Evolutionary conservation across 2,329 filamentous ascomycete species (phyloP).

Genomic region (Macrophomina pseudophaseolina): DNA sequence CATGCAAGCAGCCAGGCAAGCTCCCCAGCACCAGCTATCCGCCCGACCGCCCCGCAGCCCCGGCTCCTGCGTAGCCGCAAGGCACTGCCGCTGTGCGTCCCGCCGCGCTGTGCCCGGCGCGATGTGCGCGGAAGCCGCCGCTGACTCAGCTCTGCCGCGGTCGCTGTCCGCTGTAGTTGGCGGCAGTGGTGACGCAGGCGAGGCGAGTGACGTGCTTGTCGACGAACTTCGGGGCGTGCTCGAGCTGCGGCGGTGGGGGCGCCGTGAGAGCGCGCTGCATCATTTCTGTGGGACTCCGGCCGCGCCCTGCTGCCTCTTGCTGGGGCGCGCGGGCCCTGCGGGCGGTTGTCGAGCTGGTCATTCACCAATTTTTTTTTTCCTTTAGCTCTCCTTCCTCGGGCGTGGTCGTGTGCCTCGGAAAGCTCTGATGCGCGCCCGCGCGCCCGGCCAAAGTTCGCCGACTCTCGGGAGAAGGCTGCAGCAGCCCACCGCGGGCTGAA

Average conservation of each 20-base stretch:
- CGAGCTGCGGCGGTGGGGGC: conserved; percentile 1
- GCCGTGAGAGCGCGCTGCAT: not conserved
- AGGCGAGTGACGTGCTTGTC: not conserved
- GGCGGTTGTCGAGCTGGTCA: conserved; percentile 2
- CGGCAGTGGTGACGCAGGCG: not conserved
- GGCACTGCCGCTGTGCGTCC: not conserved
- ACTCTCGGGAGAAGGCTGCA: conserved; percentile 1
- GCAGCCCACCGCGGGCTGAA: conserved; percentile 5
- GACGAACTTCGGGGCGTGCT: not conserved
- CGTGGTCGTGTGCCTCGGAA: conserved; percentile 21
- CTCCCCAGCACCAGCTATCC: not conserved
- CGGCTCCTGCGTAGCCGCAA: not conserved
- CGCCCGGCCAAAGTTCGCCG: conserved; percentile 24
- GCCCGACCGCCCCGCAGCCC: conserved; percentile 13
- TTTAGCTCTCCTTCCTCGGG: not conserved
- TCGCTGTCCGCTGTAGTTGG: not conserved
- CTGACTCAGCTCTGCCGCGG: not conserved
- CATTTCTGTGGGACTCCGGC: conserved; percentile 16
- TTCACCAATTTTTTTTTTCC: conserved; percentile 2
- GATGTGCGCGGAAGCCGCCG: conserved; percentile 6
- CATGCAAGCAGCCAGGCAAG: not conserved
- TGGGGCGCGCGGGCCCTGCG: not conserved
- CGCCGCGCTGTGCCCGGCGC: not conserved
- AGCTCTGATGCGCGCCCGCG: conserved; percentile 19
- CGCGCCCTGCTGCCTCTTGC: conserved; percentile 9